Evolutionary conservation across 2,329 filamentous ascomycete species (phyloP), one percentile per base, ranked within the genome.

Genomic region (Claviceps citrina): DNA sequence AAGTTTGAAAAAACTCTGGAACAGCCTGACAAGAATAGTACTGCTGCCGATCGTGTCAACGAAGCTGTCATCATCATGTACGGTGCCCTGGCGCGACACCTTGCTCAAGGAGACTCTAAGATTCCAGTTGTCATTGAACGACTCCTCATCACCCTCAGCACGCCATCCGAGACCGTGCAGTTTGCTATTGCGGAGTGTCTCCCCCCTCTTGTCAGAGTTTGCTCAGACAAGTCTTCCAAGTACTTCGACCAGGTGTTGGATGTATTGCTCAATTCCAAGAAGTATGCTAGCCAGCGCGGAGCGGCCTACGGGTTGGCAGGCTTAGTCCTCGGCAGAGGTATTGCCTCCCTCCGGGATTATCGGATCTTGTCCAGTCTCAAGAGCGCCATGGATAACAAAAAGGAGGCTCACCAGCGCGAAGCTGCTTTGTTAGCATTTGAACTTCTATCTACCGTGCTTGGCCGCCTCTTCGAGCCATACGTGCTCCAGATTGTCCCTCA

Each of bases 41-140:
- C 87, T 48, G 76, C 80, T 40, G 79, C 84, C 15, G 93, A 98
- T 59, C 76, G 85, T 44, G 82, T 96, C 46, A 95, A 95, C 50
- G 91, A 98, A 62, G 91, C 93, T 15, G 87, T 98, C 39, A 87
- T 98, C 50, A 91, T 98, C 51, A 81, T 98, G 57, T 98, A 98
- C 52, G 91, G 91, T 56, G 89, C 93, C 38, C 66, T 98, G 28
- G 91, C 87, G 32, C 78, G 84, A 38, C 91, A 98, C 65, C 65
- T 98, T 43, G 76, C 82, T 49, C 62, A 77, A 7, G 85, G 86
- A n/a, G 91, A 98, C 57, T 64, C 76, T 48, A 87, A 93, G 52
- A 76, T 96, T 36, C 85, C 87, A 1, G 78, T 81, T 42, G 91
- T 98, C 34, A 79, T 98, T 38, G 80, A 89, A 49, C 77, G 86